phyloP scores from a whole-genome alignment of 1,284 basidiomycete species.

The Melanopsichium pennsylvanicum region DNA sequence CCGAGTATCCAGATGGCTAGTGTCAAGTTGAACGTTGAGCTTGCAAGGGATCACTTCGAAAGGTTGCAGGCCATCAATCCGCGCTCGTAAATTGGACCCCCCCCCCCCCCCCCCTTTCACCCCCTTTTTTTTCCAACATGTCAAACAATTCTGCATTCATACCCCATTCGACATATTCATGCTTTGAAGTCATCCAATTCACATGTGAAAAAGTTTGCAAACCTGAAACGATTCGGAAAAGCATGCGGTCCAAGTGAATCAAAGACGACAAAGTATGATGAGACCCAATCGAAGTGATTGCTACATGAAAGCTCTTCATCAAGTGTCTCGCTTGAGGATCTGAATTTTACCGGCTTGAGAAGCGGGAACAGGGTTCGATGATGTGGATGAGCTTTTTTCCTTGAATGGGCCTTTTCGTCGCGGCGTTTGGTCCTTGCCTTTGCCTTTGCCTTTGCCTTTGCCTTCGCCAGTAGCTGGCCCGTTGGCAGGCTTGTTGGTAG shows the following conservation, averaged over 20 bases:
- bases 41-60: conserved; percentile 80
- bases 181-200: too few relatives aligned
- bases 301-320: background rate
- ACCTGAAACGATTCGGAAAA: too few relatives aligned
- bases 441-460: background rate
- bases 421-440: conserved; percentile 1
- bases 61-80: conserved; percentile 63
- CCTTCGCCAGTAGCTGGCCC: background rate
- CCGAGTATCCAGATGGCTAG: conserved; percentile 85
- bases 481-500: too few relatives aligned
- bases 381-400: background rate
- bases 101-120: too few relatives aligned
- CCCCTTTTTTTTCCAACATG: too few relatives aligned
- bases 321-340: conserved; percentile 26
- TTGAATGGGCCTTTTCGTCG: conserved; percentile 1
- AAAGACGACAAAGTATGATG: too few relatives aligned
- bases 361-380: background rate
- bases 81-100: conserved; percentile 7
- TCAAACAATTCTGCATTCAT: too few relatives aligned
- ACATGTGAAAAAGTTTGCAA: too few relatives aligned
- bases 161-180: too few relatives aligned
- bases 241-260: too few relatives aligned
- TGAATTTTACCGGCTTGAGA: conserved; percentile 15
- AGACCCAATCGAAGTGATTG: too few relatives aligned
- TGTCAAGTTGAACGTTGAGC: conserved; percentile 80